These are phyloP conservation scores for Aquanectria penicillioides DNA, from an alignment of 2,329 filamentous ascomycete species.

Conservation along the genomic window DNA sequence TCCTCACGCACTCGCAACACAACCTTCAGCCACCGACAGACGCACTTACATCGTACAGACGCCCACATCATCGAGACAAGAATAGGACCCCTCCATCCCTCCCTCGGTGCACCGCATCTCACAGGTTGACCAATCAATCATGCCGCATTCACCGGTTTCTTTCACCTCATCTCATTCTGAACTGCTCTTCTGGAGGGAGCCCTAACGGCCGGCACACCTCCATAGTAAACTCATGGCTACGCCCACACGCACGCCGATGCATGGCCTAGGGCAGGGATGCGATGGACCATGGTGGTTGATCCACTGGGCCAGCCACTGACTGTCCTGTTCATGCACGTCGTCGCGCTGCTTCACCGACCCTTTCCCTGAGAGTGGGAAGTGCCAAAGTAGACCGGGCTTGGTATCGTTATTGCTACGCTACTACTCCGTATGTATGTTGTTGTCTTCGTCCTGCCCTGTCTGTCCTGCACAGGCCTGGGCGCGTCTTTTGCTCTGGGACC, in stretches of 20 bases:
- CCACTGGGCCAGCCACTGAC: conserved; percentile 42
- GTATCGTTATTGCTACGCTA: conserved; percentile 19
- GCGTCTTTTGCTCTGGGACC: not conserved
- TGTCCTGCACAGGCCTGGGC: not conserved
- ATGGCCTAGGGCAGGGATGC: conserved; percentile 37
- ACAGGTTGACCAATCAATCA: conserved; percentile 36
- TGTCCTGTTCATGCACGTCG: conserved; percentile 47
- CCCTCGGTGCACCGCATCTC: conserved; percentile 11
- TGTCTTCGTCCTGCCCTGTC: conserved; percentile 13
- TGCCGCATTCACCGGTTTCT: conserved; percentile 40
- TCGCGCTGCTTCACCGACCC: conserved; percentile 46
- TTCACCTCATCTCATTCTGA: conserved; percentile 31
- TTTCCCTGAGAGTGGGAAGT: conserved; percentile 33
- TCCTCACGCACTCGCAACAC: conserved; percentile 16
- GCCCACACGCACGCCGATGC: conserved; percentile 37
- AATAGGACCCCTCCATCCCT: conserved; percentile 12
- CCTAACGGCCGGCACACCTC: conserved; percentile 36
- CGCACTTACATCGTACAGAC: conserved; percentile 1
- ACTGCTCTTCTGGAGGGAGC: conserved; percentile 32
- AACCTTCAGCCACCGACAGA: conserved; percentile 16
- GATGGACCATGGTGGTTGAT: conserved; percentile 31
- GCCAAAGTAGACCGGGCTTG: conserved; percentile 30
- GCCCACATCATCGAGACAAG: conserved; percentile 29
- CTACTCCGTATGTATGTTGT: not conserved
- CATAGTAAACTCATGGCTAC: conserved; percentile 12